A percentile compares a stretch with the other conserved stretches of the same genome.
Evolutionary conservation across 2,329 filamentous ascomycete species (phyloP).

Genomic region (Aspergillus sclerotialis): DNA sequence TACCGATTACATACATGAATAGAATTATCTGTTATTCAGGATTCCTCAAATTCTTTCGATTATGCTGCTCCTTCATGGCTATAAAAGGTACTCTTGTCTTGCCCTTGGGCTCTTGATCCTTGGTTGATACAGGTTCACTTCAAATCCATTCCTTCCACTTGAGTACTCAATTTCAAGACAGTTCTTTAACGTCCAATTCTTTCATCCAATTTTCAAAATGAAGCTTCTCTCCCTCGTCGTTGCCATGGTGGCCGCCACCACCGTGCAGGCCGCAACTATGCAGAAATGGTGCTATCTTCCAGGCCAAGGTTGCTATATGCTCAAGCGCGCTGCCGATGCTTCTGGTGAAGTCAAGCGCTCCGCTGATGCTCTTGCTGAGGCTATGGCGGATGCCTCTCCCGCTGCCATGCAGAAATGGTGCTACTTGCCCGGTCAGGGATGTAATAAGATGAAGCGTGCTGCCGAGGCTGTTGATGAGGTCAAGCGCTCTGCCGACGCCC

Average conservation of each 20-base stretch:
- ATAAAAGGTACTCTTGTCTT: no score
- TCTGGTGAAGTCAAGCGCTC: constrained; percentile 23
- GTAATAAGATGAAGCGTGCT: constrained; percentile 59
- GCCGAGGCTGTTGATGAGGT: constrained; percentile 56
- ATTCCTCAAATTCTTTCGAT: background rate
- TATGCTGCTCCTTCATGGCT: background rate
- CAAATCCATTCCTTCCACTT: constrained; percentile 3
- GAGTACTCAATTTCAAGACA: constrained; percentile 6
- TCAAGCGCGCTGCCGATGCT: constrained; percentile 21
- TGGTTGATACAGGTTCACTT: background rate
- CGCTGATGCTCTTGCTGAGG: constrained; percentile 25
- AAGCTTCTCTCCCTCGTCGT: constrained; percentile 40
- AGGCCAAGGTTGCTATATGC: constrained; percentile 21
- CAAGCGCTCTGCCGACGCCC: constrained; percentile 25
- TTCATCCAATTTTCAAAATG: constrained; percentile 35
- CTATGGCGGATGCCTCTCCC: constrained; percentile 19
- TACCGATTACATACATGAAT: constrained; percentile 5
- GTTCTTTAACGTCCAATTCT: constrained; percentile 7
- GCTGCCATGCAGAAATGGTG: constrained; percentile 25
- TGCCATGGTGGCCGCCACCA: constrained; percentile 35
- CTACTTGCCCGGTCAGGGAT: constrained; percentile 24
- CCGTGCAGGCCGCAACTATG: constrained; percentile 22
- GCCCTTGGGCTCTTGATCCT: constrained; percentile 2
- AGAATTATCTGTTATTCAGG: constrained; percentile 1
- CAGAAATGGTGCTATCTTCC: constrained; percentile 24